Evolutionary conservation across 2,329 filamentous ascomycete species (phyloP).

Genomic region (Cercospora sp.): DNA sequence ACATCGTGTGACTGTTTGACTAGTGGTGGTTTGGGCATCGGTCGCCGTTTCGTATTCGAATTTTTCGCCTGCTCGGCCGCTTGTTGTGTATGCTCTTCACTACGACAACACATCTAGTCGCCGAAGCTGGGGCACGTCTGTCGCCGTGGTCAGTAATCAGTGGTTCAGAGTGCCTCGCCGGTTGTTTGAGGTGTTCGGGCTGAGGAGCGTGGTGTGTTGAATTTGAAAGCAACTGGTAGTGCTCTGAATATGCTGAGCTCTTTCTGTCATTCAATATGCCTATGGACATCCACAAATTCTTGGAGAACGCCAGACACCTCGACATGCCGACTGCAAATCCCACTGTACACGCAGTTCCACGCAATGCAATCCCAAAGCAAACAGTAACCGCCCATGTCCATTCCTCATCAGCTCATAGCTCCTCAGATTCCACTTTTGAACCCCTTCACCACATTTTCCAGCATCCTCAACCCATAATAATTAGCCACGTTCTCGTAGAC

Average conservation of each 20-base stretch:
- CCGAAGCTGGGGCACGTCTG: neutral
- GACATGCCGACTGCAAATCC: neutral
- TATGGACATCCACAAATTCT: neutral
- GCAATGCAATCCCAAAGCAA: neutral
- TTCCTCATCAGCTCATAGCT: neutral
- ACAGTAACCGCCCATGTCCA: neutral
- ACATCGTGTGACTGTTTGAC: neutral
- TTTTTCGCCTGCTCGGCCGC: neutral
- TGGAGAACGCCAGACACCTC: neutral
- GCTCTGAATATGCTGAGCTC: neutral
- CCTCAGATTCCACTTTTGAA: constrained; percentile 14
- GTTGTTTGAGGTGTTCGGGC: neutral
- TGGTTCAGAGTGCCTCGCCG: neutral
- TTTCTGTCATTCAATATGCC: neutral
- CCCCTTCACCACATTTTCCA: constrained; percentile 66
- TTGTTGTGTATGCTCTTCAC: neutral
- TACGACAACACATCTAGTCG: neutral
- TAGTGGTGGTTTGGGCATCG: neutral
- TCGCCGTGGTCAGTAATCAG: neutral
- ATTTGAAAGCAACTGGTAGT: no score
- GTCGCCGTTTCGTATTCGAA: neutral
- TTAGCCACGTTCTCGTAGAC: constrained; percentile 74
- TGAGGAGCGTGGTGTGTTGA: neutral
- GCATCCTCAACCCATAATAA: constrained; percentile 79
- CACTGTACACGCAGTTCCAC: neutral